phyloP scores from a whole-genome alignment of 805 yeast species.

The Saturnispora ahearnii region DNA sequence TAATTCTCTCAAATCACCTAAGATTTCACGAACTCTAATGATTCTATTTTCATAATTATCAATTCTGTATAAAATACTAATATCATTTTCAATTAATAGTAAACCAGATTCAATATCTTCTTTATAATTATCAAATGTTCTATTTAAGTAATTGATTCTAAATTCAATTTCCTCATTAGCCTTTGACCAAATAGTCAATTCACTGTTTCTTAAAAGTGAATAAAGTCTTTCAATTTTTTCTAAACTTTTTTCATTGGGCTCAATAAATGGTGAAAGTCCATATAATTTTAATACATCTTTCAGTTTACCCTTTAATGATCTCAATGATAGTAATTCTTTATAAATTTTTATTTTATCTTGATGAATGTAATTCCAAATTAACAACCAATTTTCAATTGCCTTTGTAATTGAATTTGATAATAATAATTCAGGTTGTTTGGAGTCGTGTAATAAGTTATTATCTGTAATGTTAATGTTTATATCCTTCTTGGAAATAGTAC shows the following conservation, averaged over 20 bases:
- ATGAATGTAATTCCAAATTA: constrained; percentile 10
- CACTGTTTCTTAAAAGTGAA: constrained; percentile 3
- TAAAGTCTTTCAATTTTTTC: constrained; percentile 6
- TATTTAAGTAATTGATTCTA: neutral
- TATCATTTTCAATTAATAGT: constrained; percentile 13
- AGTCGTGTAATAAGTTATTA: neutral
- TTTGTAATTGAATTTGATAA: neutral
- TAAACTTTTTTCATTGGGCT: constrained; percentile 14
- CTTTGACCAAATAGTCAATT: constrained; percentile 4
- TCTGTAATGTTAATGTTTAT: too few relatives aligned
- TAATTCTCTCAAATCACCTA: constrained; percentile 31
- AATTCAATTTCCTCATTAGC: constrained; percentile 5
- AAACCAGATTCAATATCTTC: constrained; percentile 18
- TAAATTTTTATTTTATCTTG: constrained; percentile 11
- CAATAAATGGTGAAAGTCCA: constrained; percentile 14
- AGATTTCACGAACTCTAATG: constrained; percentile 24
- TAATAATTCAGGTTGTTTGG: neutral
- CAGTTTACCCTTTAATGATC: constrained; percentile 15
- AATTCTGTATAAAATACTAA: constrained; percentile 14
- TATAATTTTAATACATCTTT: constrained; percentile 15
- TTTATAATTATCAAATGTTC: constrained; percentile 22
- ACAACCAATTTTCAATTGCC: constrained; percentile 3
- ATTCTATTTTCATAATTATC: constrained; percentile 10
- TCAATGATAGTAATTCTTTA: constrained; percentile 13
- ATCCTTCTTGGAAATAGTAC: neutral